Conservation (phyloP, 208 protist species). For the Acanthamoeba lenticulata region DNA sequence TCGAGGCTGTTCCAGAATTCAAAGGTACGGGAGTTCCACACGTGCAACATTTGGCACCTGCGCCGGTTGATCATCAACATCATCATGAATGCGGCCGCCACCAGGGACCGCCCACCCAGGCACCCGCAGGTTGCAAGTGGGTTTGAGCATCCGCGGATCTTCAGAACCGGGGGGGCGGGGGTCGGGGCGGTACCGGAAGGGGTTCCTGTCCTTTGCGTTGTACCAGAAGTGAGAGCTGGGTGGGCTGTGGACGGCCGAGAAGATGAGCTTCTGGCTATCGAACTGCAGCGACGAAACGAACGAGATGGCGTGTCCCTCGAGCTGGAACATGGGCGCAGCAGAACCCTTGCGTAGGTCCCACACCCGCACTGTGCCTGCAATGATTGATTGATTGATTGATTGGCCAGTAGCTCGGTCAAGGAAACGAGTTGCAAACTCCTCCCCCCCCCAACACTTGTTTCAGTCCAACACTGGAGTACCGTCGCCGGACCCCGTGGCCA, state of each 20-base stretch:
- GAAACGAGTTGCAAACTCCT: no score
- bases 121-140: no score
- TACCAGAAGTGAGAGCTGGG: neutral
- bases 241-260: neutral
- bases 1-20: conserved; percentile 14
- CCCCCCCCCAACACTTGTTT: no score
- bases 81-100: no score
- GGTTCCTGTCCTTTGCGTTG: neutral
- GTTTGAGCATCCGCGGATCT: no score
- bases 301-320: neutral
- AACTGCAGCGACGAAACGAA: neutral
- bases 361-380: neutral
- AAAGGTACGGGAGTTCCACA: neutral
- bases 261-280: conserved; percentile 8
- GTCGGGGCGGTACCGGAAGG: neutral
- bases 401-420: no score
- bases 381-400: no score
- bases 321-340: neutral
- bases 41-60: neutral
- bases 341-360: neutral
- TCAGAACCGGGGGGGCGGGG: no score
- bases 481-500: neutral
- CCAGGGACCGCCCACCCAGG: no score
- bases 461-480: neutral
- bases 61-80: no score